Base-by-base conservation (phyloP, 2,329 filamentous ascomycete genomes). In the Aureobasidium uvarum region DNA sequence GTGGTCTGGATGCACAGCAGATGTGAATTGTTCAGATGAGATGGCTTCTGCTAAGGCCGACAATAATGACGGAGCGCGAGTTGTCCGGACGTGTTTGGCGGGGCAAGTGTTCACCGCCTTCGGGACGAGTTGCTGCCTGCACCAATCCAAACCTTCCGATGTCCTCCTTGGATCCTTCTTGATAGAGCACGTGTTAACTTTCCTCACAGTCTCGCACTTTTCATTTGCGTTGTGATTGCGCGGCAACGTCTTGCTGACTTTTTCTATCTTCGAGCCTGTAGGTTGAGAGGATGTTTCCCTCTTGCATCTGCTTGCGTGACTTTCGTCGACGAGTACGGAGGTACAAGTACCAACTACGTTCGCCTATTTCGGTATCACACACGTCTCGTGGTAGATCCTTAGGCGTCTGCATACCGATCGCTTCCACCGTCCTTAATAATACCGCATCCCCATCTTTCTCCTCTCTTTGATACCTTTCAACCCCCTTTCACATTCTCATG, bases 71-170 rank as follows among this genome's bases (percentile, higher is more conserved):
- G 62, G 62, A 50, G 50, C 28, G 25, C 39, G 60, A 43, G 36
- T 60, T 46, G 56, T 38, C 56, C 28, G n/a, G 16, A 18, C 23
- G 13, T 28, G 36, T 52, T 63, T 63, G 60, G 60, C 60, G 60
- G 60, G 60, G 48, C 60, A 63, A 33, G 41, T 23, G 13, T 23
- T 63, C 60, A 63, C 60, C 60, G 60, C 60, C 60, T 54, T 63
- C 54, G 54, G 54, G n/a, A 25, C 54, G 39, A 58, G 54, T 20
- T 58, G 54, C 23, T 45, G 54, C 23, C 54, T 58, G 23, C 54
- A 20, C 16, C 23, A 43, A 41, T 38, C 36, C 54, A 58, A 58
- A 10, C 38, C 38, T n/a, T 25, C n/a, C 46, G 25, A 14, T 25
- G 25, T n/a, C 48, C 48, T 39, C 20, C 36, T 13, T 41, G 20